Evolutionary conservation across 352 stramenopile genomes (phyloP), one percentile per base, ranked within the genome.

Genomic region (Phytopythium oedochilum): DNA sequence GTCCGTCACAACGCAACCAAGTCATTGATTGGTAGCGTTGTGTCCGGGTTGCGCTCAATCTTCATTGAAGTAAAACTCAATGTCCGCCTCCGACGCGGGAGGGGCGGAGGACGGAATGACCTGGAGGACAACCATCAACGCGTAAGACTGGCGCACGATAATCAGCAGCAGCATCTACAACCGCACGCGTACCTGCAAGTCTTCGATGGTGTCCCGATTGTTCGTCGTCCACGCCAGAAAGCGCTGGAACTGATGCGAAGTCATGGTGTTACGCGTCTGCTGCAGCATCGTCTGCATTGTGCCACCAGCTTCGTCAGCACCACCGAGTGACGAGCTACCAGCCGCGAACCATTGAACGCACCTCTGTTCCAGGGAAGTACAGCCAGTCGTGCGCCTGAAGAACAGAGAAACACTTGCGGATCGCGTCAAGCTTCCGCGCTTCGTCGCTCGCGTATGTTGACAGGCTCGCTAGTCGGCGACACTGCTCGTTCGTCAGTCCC

Each of bases 381-480:
- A 95, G 72, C 85, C 85, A 95, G 61, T 93, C 83, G 57, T 95
- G 85, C 1, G 80, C 82, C 34, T 75, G 81, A 14, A 95, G 55
- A 20, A 84, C 80, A 10, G 85, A 85, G 49, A 95, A 95, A 43
- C 85, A 95, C 54, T 95, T 95, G n/a, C 70, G 70, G 49, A 95
- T 92, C 2, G 75, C 84, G 26, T 90, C 80, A 8, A 95, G 69
- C 53, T 92, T 88, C 18, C 69, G 71, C 29, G 78, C 65, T 63
- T 95, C 85, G 34, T 92, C 73, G 18, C 70, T 81, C 4, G 83
- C 73, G 22, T 71, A 56, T 7, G 61, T 47, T 14, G 64, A 63
- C 47, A 92, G 54, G 32, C 58, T 71, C 20, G 77, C 64, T 15
- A 95, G 61, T 17, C 70, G 73, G 32, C 70, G 74, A 38, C 77